phyloP scores from a whole-genome alignment of 2,329 filamentous ascomycete genomes.

The Berkeleyomyces rouxiae region DNA sequence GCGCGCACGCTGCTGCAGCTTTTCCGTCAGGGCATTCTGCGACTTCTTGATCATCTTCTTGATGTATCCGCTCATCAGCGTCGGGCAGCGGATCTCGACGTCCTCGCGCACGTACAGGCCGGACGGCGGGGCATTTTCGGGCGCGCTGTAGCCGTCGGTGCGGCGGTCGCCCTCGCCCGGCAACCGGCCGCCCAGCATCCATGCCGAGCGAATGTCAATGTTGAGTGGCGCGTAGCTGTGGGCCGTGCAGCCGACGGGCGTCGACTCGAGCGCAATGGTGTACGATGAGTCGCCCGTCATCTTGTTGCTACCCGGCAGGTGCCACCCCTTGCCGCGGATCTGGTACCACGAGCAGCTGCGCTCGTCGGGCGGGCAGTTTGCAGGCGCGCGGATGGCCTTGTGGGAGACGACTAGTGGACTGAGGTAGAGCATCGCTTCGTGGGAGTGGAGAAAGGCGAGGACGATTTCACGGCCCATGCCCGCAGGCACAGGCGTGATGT shows the following conservation, averaged over 20 bases:
- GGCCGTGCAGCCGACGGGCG: slow-evolving; percentile 57
- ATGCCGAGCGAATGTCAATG: slow-evolving; percentile 62
- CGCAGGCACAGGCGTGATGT: slow-evolving; percentile 58
- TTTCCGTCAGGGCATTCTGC: slow-evolving; percentile 46
- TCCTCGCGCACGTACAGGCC: slow-evolving; percentile 77
- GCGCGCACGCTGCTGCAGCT: background rate
- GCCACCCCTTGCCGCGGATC: slow-evolving; percentile 59
- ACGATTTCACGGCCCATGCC: slow-evolving; percentile 53
- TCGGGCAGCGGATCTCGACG: slow-evolving; percentile 62
- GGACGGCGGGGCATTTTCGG: slow-evolving; percentile 31
- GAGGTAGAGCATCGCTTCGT: slow-evolving; percentile 70
- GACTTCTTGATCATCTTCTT: slow-evolving; percentile 68
- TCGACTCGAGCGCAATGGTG: slow-evolving; percentile 64
- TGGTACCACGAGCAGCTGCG: slow-evolving; percentile 56
- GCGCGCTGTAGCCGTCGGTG: slow-evolving; percentile 46
- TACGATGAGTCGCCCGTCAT: slow-evolving; percentile 49
- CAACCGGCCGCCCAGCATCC: slow-evolving; percentile 56
- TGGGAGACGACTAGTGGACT: slow-evolving; percentile 68
- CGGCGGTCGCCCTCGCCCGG: slow-evolving; percentile 52
- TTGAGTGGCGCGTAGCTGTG: slow-evolving; percentile 73
- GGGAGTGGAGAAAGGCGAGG: slow-evolving; percentile 58
- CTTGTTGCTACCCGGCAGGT: slow-evolving; percentile 44
- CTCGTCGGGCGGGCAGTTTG: slow-evolving; percentile 53
- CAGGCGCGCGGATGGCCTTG: slow-evolving; percentile 48
- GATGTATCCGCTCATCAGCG: slow-evolving; percentile 59